Evolutionary conservation across 495 filamentous ascomycete genomes (phyloP).

Genomic region (Xylona heveae): DNA sequence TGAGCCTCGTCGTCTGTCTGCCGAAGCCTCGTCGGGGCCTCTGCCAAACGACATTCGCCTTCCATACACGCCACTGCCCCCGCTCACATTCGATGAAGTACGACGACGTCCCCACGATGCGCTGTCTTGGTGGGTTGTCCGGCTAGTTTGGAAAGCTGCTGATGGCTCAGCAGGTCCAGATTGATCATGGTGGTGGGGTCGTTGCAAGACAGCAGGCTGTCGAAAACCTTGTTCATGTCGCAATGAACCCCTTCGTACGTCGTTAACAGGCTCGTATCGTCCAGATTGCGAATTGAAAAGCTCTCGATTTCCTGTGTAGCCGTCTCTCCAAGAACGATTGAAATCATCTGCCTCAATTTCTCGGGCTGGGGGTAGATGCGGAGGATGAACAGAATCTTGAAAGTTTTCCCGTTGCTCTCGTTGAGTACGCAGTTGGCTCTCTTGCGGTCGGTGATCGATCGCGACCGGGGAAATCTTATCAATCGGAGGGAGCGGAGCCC

Average conservation of each 20-base stretch:
- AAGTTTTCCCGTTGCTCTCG: slow-evolving; percentile 15
- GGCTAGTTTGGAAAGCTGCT: slow-evolving; percentile 69
- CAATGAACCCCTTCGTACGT: slow-evolving; percentile 45
- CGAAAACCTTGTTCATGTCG: slow-evolving; percentile 44
- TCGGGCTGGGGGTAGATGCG: slow-evolving; percentile 27
- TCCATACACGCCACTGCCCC: slow-evolving; percentile 54
- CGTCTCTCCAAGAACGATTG: slow-evolving; percentile 65
- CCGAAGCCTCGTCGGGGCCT: slow-evolving; percentile 15
- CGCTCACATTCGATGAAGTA: slow-evolving; percentile 83
- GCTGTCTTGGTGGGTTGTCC: slow-evolving; percentile 40
- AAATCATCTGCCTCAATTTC: slow-evolving; percentile 94
- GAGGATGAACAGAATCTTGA: slow-evolving; percentile 18
- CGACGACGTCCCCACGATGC: slow-evolving; percentile 53
- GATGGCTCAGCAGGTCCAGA: slow-evolving; percentile 73
- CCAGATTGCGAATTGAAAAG: slow-evolving; percentile 90
- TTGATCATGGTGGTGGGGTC: slow-evolving; percentile 32
- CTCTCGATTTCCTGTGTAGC: slow-evolving; percentile 42
- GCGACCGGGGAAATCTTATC: slow-evolving; percentile 55
- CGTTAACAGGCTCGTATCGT: slow-evolving; percentile 73
- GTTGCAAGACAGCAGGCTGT: slow-evolving; percentile 63
- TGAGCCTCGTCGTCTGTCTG: slow-evolving; percentile 26
- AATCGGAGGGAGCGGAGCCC: slow-evolving; percentile 69
- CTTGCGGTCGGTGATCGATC: slow-evolving; percentile 17
- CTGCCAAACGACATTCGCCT: slow-evolving; percentile 33
- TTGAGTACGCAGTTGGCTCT: slow-evolving; percentile 7